Evolutionary conservation across 2,329 filamentous ascomycete species (phyloP).

Genomic region (Apiospora rasikravindrae): DNA sequence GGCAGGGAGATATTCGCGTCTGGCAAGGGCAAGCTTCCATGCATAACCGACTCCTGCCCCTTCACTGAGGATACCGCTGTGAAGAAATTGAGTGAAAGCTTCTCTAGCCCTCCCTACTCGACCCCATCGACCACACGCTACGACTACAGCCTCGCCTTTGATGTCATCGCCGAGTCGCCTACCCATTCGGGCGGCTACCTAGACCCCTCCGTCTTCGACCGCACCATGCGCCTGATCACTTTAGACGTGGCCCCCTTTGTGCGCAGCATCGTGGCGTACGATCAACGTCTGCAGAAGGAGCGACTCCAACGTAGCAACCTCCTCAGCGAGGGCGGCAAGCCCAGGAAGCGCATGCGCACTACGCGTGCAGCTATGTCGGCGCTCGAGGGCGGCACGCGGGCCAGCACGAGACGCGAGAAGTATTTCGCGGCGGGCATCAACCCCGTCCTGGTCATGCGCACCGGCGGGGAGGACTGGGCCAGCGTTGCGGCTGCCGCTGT

Average conservation of each 20-base stretch:
- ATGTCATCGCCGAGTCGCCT: slow-evolving; percentile 59
- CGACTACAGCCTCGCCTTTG: slow-evolving; percentile 65
- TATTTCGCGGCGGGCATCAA: slow-evolving; percentile 73
- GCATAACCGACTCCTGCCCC: background rate
- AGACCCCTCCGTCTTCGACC: slow-evolving; percentile 78
- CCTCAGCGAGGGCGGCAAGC: slow-evolving; percentile 61
- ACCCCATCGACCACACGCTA: slow-evolving; percentile 47
- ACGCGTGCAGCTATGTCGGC: slow-evolving; percentile 79
- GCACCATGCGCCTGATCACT: slow-evolving; percentile 67
- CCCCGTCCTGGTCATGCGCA: slow-evolving; percentile 66
- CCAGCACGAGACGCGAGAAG: slow-evolving; percentile 69
- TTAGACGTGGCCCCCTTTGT: slow-evolving; percentile 88
- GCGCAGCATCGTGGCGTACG: slow-evolving; percentile 81
- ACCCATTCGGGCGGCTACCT: slow-evolving; percentile 48
- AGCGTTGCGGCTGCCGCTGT: slow-evolving; percentile 22
- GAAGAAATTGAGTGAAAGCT: slow-evolving; percentile 44
- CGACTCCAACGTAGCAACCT: slow-evolving; percentile 67
- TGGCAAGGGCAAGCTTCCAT: background rate
- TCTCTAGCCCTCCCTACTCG: slow-evolving; percentile 33
- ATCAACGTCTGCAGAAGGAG: slow-evolving; percentile 72
- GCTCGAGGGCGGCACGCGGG: slow-evolving; percentile 74
- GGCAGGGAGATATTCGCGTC: slow-evolving; percentile 32
- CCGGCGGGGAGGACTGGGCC: slow-evolving; percentile 55
- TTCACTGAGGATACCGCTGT: slow-evolving; percentile 31
- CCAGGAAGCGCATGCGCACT: slow-evolving; percentile 67